phyloP scores from a whole-genome alignment of 179 eudicot species.

The Drosera spatulata region DNA sequence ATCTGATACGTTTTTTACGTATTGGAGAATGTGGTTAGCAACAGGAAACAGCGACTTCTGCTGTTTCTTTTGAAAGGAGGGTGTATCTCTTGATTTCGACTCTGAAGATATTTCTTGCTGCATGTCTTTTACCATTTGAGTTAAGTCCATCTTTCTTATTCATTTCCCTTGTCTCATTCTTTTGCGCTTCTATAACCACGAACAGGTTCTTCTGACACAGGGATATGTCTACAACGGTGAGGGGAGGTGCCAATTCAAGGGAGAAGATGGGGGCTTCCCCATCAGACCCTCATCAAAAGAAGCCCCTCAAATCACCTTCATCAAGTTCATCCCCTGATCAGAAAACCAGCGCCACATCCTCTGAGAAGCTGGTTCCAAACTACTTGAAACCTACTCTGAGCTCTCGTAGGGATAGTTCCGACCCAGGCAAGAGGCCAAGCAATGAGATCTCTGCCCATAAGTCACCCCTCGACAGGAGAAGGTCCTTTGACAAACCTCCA shows the following conservation, averaged over 20 bases:
- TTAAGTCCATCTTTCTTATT: no score
- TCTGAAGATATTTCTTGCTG: no score
- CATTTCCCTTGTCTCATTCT: no score
- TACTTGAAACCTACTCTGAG: conserved; percentile 25
- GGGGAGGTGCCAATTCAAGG: conserved; percentile 10
- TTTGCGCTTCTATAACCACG: no score
- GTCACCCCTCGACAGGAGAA: conserved; percentile 11
- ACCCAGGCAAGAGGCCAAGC: conserved; percentile 45
- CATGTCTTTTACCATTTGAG: no score
- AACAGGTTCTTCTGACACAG: neutral
- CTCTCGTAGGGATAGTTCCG: conserved; percentile 6
- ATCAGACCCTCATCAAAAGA: neutral
- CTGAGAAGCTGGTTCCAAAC: conserved; percentile 15
- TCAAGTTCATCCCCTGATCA: conserved; percentile 1
- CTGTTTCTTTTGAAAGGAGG: no score
- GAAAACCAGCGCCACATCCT: conserved; percentile 2
- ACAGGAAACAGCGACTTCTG: no score
- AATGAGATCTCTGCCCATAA: conserved; percentile 3
- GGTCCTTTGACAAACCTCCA: conserved; percentile 25
- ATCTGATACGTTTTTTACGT: no score
- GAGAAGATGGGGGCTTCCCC: conserved; percentile 20
- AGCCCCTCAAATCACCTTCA: neutral
- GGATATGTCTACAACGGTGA: conserved; percentile 16
- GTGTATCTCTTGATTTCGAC: no score
- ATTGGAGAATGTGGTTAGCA: no score